Evolutionary conservation across 495 filamentous ascomycete species (phyloP), one percentile per base, ranked within the genome.

Genomic region (Rostrohypoxylon terebratum): DNA sequence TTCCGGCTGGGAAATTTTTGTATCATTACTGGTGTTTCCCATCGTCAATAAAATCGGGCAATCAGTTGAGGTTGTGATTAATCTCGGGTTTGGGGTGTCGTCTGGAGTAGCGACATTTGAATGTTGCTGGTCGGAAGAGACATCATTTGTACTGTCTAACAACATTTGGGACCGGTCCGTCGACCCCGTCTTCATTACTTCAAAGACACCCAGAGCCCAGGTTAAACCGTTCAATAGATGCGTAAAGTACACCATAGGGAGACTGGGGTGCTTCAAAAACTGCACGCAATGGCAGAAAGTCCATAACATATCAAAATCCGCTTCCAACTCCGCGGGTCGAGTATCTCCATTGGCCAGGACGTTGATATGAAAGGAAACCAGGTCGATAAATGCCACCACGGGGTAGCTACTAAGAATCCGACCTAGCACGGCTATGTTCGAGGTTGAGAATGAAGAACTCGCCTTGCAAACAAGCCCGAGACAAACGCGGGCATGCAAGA

Each of bases 331-430:
- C 10, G 31, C 28, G n/a, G 38, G 13, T 20, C 7, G 9, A 28
- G 33, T 7, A 13, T 18, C 18, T 14, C 1, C 18, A 16, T 40
- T 21, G 33, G 55, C 7, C 2, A 44, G 18, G 34, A 14, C n/a
- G 18, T 42, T 42, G 5, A 42, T 8, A 59, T 23, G 34, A 8
- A 21, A 59, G 33, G 55, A 6, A 59, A 59, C 18, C 3, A 42
- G 16, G 4, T 44, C 58, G 4, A 60, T 7, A 13, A 69, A 69
- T 8, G 61, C 66, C 6, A 66, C 61, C 20, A 73, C 23, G 18
- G 66, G 66, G 48, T 73, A 69, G 38, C 28, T 44, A 6, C 66
- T 33, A 18, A 73, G 58, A 25, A 73, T 23, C 18, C 71, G 44
- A 13, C 34, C 66, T 18, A 69, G 54, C 21, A 73, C 21, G n/a